Conservation (phyloP, 2,329 filamentous ascomycete species). For the Penicillium sp. region DNA sequence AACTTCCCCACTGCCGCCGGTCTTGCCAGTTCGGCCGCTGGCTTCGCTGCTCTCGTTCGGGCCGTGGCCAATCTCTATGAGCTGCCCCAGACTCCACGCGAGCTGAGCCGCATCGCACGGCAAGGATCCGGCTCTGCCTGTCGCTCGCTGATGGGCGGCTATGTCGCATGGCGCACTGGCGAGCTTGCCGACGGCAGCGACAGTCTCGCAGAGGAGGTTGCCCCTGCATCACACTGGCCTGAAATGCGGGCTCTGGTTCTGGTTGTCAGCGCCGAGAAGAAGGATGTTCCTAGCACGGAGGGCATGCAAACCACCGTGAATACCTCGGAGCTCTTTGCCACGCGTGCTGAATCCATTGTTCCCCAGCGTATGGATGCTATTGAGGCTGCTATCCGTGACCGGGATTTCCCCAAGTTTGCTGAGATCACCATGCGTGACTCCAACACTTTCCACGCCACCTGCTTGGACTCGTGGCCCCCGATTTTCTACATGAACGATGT, state of each 20-base stretch:
- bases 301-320: slow-evolving; percentile 97
- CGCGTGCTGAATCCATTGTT: slow-evolving; percentile 69
- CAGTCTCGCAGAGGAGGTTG: slow-evolving; percentile 81
- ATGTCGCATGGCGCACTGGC: slow-evolving; percentile 90
- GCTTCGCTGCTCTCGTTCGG: slow-evolving; percentile 64
- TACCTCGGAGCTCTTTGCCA: slow-evolving; percentile 80
- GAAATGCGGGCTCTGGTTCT: slow-evolving; percentile 89
- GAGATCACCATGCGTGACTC: slow-evolving; percentile 93
- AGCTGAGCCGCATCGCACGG: slow-evolving; percentile 81
- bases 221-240: slow-evolving; percentile 86
- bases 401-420: slow-evolving; percentile 81
- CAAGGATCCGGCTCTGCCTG: slow-evolving; percentile 95
- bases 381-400: slow-evolving; percentile 70
- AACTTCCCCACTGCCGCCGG: slow-evolving; percentile 98
- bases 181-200: slow-evolving; percentile 71
- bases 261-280: slow-evolving; percentile 89
- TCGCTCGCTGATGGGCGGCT: slow-evolving; percentile 87
- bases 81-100: slow-evolving; percentile 71
- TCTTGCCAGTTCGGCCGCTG: slow-evolving; percentile 63
- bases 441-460: slow-evolving; percentile 94
- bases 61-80: slow-evolving; percentile 87
- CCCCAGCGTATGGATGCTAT: slow-evolving; percentile 78
- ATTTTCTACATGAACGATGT: slow-evolving; percentile 99
- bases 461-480: slow-evolving; percentile 89
- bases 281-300: slow-evolving; percentile 84